phyloP scores from a whole-genome alignment of 2,329 filamentous ascomycete species.

The Sodiomyces alkalinus region DNA sequence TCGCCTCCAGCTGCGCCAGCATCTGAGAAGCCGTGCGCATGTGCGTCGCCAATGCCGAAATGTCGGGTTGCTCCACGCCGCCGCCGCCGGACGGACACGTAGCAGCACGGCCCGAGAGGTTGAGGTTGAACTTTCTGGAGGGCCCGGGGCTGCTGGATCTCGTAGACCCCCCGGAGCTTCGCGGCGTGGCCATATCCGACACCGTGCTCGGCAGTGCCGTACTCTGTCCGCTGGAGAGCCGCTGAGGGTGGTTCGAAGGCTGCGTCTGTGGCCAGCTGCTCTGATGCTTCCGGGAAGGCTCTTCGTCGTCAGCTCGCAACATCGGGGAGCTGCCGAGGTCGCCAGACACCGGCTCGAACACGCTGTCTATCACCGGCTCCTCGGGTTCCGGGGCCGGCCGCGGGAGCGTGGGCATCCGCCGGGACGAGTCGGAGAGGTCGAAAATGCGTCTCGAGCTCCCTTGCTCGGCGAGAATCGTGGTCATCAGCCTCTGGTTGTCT shows the following conservation, averaged over 20 bases:
- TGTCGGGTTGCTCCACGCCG: conserved; percentile 60
- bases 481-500: conserved; percentile 54
- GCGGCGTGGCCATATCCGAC: conserved; percentile 47
- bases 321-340: conserved; percentile 63
- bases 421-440: conserved; percentile 52
- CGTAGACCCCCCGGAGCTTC: conserved; percentile 52
- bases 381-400: conserved; percentile 1
- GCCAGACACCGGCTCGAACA: conserved; percentile 69
- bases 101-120: conserved; percentile 38
- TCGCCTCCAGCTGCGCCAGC: conserved; percentile 70
- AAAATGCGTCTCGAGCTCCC: conserved; percentile 46
- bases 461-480: conserved; percentile 40
- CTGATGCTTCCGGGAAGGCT: conserved; percentile 8
- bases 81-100: too few relatives aligned
- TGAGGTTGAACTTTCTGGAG: conserved; percentile 45
- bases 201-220: conserved; percentile 41
- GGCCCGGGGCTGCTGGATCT: conserved; percentile 52
- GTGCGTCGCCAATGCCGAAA: conserved; percentile 69
- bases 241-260: conserved; percentile 24
- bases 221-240: conserved; percentile 45
- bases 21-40: conserved; percentile 82
- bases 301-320: conserved; percentile 41
- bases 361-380: conserved; percentile 47
- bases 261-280: conserved; percentile 8
- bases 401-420: conserved; percentile 14